Evolutionary conservation across 176 grass and related monocot genomes (phyloP).

Genomic region (Leersia perrieri): DNA sequence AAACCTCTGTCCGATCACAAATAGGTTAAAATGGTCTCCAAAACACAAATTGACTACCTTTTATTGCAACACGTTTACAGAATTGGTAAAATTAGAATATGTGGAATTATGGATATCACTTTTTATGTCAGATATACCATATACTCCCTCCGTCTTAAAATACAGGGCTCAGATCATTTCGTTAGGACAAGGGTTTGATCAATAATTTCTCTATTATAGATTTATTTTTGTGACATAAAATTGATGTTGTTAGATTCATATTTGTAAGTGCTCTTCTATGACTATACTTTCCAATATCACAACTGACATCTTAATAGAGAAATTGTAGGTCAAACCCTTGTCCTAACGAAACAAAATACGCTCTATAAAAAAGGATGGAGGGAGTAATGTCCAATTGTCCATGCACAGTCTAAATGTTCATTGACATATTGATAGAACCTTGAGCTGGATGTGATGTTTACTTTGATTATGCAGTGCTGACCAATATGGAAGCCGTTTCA

Average conservation of each 20-base stretch:
- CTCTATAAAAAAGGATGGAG: too few relatives aligned
- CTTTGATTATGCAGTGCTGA: conserved; percentile 64
- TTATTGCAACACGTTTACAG: not conserved
- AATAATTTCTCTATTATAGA: too few relatives aligned
- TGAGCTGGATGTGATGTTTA: not conserved
- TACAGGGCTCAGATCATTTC: too few relatives aligned
- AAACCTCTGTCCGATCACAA: not conserved
- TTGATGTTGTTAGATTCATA: too few relatives aligned
- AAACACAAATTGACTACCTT: not conserved
- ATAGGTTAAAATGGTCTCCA: not conserved
- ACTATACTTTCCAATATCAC: too few relatives aligned
- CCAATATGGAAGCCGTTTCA: conserved; percentile 95
- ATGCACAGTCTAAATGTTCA: not conserved
- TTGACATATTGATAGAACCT: not conserved
- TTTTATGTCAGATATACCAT: not conserved
- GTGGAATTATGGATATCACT: not conserved
- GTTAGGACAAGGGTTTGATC: too few relatives aligned
- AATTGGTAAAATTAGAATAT: not conserved
- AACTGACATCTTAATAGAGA: too few relatives aligned
- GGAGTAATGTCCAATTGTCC: not conserved
- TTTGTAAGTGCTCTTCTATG: too few relatives aligned
- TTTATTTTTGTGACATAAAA: too few relatives aligned
- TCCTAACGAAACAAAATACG: too few relatives aligned
- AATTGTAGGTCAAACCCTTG: too few relatives aligned
- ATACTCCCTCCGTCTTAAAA: too few relatives aligned